Evolutionary conservation across 2,329 filamentous ascomycete species (phyloP).

Genomic region (Exophiala bonariae): DNA sequence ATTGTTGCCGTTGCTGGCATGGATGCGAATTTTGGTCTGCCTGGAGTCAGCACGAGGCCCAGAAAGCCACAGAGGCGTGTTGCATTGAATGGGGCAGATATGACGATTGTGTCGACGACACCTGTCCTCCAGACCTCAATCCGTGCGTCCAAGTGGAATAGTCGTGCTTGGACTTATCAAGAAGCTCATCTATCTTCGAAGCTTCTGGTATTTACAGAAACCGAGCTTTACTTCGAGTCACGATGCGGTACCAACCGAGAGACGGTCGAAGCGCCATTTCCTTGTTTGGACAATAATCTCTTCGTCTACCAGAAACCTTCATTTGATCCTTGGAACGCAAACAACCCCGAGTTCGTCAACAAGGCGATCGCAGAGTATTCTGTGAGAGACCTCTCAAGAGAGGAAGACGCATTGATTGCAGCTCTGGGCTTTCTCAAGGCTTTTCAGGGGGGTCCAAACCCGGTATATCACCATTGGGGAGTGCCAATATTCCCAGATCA

Average conservation of each 20-base stretch:
- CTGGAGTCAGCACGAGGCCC: conserved; percentile 12
- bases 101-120: not conserved
- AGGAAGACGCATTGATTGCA: conserved; percentile 1
- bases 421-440: conserved; percentile 1
- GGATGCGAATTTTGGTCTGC: conserved; percentile 40
- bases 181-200: not conserved
- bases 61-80: not conserved
- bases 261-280: conserved; percentile 4
- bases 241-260: not conserved
- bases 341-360: not conserved
- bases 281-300: not conserved
- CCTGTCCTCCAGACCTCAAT: not conserved
- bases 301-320: conserved; percentile 4
- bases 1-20: conserved; percentile 40
- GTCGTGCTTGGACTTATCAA: not conserved
- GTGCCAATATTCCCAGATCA: conserved; percentile 7
- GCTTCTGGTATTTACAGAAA: not conserved
- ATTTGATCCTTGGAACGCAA: conserved; percentile 1
- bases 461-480: conserved; percentile 4
- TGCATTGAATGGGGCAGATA: not conserved
- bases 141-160: not conserved
- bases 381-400: not conserved
- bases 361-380: not conserved
- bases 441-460: conserved; percentile 4
- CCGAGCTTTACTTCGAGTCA: not conserved